Conservation (phyloP, 1,139 yeast species). For the Hyphopichia wangnamkhiaoensis region DNA sequence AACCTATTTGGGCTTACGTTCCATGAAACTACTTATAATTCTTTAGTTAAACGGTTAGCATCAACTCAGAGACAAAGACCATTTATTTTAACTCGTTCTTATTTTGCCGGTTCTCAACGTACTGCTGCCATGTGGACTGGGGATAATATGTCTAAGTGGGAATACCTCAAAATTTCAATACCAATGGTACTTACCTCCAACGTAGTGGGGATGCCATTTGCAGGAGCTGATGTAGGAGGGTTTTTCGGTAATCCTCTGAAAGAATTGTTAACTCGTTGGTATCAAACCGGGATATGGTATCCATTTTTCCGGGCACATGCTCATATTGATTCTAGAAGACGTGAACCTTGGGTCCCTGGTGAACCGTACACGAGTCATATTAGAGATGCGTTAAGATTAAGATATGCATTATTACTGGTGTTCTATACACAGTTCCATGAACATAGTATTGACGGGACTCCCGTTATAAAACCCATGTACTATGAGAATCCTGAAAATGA, state of each 20-base stretch:
- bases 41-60: constrained; percentile 54
- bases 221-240: constrained; percentile 98
- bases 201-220: constrained; percentile 84
- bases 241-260: constrained; percentile 86
- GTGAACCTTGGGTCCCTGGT: constrained; percentile 89
- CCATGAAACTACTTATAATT: constrained; percentile 76
- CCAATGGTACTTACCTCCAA: constrained; percentile 88
- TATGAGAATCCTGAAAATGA: constrained; percentile 60
- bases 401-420: constrained; percentile 77
- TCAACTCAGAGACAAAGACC: constrained; percentile 63
- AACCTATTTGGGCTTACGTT: constrained; percentile 78
- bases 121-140: constrained; percentile 98
- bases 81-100: constrained; percentile 84
- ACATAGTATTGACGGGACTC: constrained; percentile 60
- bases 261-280: constrained; percentile 88
- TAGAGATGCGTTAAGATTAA: constrained; percentile 65
- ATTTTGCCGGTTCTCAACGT: constrained; percentile 88
- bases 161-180: constrained; percentile 71
- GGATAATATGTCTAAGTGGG: constrained; percentile 94
- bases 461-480: constrained; percentile 75
- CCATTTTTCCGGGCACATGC: constrained; percentile 98
- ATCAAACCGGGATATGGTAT: constrained; percentile 92
- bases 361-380: constrained; percentile 72
- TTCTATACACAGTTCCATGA: constrained; percentile 80
- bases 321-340: constrained; percentile 85